Evolutionary conservation across 768 basidiomycete species (phyloP).

Genomic region (Rickenella mellea): DNA sequence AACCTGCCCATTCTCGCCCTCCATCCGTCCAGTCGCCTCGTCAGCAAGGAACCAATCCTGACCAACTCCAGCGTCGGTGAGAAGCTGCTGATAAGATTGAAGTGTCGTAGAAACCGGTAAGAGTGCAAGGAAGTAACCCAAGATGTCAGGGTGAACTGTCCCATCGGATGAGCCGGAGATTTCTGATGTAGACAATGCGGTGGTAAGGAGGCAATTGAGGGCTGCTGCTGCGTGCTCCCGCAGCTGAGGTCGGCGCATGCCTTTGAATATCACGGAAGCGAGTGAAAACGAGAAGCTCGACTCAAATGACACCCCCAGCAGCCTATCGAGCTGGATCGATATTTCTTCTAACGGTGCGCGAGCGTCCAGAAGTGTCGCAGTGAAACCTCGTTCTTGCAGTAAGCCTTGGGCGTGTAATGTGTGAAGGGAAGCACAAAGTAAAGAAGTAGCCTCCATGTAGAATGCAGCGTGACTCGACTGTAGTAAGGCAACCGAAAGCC

Average conservation of each 20-base stretch:
- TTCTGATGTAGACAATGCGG: slow-evolving; percentile 32
- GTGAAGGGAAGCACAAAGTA: slow-evolving; percentile 58
- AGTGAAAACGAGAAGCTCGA: slow-evolving; percentile 73
- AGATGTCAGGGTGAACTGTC: slow-evolving; percentile 34
- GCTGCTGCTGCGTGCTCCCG: slow-evolving; percentile 50
- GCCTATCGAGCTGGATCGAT: slow-evolving; percentile 60
- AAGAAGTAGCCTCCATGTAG: slow-evolving; percentile 57
- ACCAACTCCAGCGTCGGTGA: slow-evolving; percentile 54
- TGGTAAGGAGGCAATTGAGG: slow-evolving; percentile 51
- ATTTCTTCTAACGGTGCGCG: slow-evolving; percentile 60
- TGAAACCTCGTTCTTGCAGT: slow-evolving; percentile 46
- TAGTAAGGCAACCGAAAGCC: slow-evolving; percentile 79
- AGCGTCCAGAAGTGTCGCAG: slow-evolving; percentile 50
- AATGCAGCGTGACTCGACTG: slow-evolving; percentile 67
- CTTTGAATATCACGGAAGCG: slow-evolving; percentile 79
- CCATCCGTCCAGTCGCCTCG: slow-evolving; percentile 29
- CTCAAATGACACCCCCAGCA: slow-evolving; percentile 71
- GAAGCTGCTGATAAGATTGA: slow-evolving; percentile 45
- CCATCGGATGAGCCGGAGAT: slow-evolving; percentile 17
- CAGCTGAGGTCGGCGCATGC: slow-evolving; percentile 60
- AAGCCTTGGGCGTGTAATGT: slow-evolving; percentile 51
- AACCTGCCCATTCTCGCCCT: slow-evolving; percentile 27
- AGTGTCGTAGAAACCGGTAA: slow-evolving; percentile 57
- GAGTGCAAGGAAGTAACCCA: slow-evolving; percentile 75
- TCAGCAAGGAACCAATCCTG: slow-evolving; percentile 19